These are phyloP conservation scores for Epithemia pelagica DNA, from an alignment of 108 stramenopile genomes.

Conservation along the genomic window DNA sequence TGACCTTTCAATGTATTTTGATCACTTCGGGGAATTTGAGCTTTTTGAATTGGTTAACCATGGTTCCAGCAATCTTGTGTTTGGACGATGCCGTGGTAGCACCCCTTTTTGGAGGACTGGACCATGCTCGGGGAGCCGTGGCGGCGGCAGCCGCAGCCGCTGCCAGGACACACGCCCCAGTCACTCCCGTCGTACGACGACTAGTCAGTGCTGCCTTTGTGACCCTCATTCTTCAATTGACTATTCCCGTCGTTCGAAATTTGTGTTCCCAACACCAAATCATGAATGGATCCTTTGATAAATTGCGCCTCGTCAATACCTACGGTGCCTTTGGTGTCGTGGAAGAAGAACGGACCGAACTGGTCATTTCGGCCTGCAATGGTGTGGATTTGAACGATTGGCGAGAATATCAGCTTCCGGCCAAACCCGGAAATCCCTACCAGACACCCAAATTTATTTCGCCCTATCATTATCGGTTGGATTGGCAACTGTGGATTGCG, in stretches of 20 bases:
- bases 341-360: conserved; percentile 36
- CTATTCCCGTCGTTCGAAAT: conserved; percentile 42
- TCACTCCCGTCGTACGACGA: neutral
- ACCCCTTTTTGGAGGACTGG: conserved; percentile 16
- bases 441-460: conserved; percentile 36
- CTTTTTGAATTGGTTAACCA: conserved; percentile 62
- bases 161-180: neutral
- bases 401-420: conserved; percentile 60
- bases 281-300: conserved; percentile 68
- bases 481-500: conserved; percentile 72
- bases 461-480: conserved; percentile 57
- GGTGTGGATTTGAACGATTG: conserved; percentile 33
- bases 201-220: conserved; percentile 30
- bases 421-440: conserved; percentile 47
- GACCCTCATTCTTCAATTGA: conserved; percentile 22
- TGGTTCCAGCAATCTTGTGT: conserved; percentile 47
- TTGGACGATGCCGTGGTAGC: conserved; percentile 46
- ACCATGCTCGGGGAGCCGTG: neutral
- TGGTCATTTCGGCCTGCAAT: conserved; percentile 40
- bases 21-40: conserved; percentile 51
- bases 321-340: conserved; percentile 63
- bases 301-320: conserved; percentile 44
- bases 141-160: neutral
- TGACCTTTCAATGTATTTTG: conserved; percentile 47
- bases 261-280: conserved; percentile 36